Evolutionary conservation across 306 rosid species (phyloP).

Genomic region (Benincasa hispida): DNA sequence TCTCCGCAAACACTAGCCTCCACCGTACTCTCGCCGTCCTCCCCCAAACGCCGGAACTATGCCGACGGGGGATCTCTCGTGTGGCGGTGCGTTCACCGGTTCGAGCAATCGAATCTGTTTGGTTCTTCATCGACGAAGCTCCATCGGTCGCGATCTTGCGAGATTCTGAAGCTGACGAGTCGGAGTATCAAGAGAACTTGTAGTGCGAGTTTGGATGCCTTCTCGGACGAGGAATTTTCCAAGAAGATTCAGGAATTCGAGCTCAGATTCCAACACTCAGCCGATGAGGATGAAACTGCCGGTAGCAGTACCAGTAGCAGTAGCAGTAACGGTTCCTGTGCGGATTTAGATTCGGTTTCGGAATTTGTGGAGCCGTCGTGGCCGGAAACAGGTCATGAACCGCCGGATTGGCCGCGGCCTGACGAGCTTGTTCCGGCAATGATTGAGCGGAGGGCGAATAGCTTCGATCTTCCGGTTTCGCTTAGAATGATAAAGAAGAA

Average conservation of each 20-base stretch:
- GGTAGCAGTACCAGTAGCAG: background rate
- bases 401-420: constrained; percentile 27
- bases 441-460: constrained; percentile 73
- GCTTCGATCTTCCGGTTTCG: constrained; percentile 75
- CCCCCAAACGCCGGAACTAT: background rate
- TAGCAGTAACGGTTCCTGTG: background rate
- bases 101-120: constrained; percentile 31
- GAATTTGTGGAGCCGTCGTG: constrained; percentile 33
- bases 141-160: constrained; percentile 30
- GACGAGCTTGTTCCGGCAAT: constrained; percentile 42
- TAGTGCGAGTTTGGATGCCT: constrained; percentile 48
- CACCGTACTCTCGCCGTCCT: background rate
- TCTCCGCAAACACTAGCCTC: constrained; percentile 10
- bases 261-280: constrained; percentile 40
- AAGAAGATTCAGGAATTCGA: constrained; percentile 64
- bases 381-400: constrained; percentile 23
- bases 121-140: constrained; percentile 22
- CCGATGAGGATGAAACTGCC: background rate
- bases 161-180: background rate
- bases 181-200: constrained; percentile 29
- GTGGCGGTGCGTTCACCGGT: constrained; percentile 20
- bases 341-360: background rate
- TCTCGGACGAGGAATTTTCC: constrained; percentile 72
- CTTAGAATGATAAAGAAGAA: constrained; percentile 71
- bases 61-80: constrained; percentile 15